Percentiles rank a stretch among this genome's conserved stretches.
Conservation (phyloP, 2,329 filamentous ascomycete genomes). For the Simplicillium aogashimaense region DNA sequence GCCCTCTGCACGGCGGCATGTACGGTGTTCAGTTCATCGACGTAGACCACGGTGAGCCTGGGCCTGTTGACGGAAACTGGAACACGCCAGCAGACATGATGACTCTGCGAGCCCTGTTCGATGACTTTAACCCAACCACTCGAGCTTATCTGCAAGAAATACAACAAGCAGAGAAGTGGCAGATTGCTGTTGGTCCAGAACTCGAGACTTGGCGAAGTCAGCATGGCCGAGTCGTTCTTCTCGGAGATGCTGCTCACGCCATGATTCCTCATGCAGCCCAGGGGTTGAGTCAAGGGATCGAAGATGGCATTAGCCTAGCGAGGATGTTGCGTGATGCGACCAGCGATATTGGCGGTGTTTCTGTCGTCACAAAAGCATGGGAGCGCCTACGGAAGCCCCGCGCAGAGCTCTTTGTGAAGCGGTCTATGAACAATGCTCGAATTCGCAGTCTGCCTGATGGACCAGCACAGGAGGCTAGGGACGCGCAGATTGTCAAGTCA, state of each 20-base stretch:
- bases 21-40: constrained; percentile 5
- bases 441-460: constrained; percentile 5
- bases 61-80: constrained; percentile 3
- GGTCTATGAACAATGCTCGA: constrained; percentile 4
- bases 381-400: constrained; percentile 1
- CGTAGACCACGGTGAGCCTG: constrained; percentile 2
- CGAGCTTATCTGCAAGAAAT: neutral
- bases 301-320: constrained; percentile 4
- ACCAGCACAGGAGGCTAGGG: neutral
- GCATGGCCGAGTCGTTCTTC: constrained; percentile 2
- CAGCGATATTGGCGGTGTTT: neutral
- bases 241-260: constrained; percentile 5
- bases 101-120: constrained; percentile 1
- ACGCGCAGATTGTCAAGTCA: neutral
- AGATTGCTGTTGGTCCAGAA: constrained; percentile 3
- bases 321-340: neutral
- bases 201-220: constrained; percentile 3
- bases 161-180: constrained; percentile 2
- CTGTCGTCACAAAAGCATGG: constrained; percentile 1
- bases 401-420: constrained; percentile 4
- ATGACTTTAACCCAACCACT: constrained; percentile 3
- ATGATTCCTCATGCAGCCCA: constrained; percentile 6
- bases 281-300: constrained; percentile 5
- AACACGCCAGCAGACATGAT: constrained; percentile 3
- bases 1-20: neutral